Evolutionary conservation across 768 basidiomycete species (phyloP).

Genomic region (Macrolepiota dolichaula): DNA sequence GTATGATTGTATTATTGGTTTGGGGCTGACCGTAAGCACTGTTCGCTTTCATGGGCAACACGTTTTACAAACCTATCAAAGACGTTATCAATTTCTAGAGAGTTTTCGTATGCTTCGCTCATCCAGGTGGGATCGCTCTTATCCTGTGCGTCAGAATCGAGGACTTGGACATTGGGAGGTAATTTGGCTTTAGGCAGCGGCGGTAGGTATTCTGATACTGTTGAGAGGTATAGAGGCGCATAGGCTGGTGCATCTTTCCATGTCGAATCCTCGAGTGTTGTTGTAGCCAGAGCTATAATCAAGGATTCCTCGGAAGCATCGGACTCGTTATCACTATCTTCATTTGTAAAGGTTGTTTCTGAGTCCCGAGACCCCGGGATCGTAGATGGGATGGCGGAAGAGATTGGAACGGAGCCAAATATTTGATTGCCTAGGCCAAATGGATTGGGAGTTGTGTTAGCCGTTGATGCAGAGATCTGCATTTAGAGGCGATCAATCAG

Average conservation of each 20-base stretch:
- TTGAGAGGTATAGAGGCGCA: slow-evolving; percentile 70
- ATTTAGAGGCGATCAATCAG: background rate
- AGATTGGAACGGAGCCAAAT: slow-evolving; percentile 41
- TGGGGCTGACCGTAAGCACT: slow-evolving; percentile 76
- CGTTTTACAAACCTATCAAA: slow-evolving; percentile 84
- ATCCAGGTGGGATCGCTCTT: slow-evolving; percentile 55
- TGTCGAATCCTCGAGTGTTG: slow-evolving; percentile 54
- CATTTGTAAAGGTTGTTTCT: slow-evolving; percentile 28
- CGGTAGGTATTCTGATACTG: slow-evolving; percentile 67
- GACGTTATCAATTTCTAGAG: slow-evolving; percentile 73
- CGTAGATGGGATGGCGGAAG: background rate
- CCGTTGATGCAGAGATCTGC: slow-evolving; percentile 17
- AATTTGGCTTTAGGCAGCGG: slow-evolving; percentile 48
- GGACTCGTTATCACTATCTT: slow-evolving; percentile 20
- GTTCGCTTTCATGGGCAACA: slow-evolving; percentile 67
- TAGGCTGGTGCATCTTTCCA: slow-evolving; percentile 70
- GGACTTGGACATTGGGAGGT: slow-evolving; percentile 39
- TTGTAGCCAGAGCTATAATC: slow-evolving; percentile 53
- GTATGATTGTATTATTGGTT: background rate
- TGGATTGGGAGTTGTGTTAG: slow-evolving; percentile 19
- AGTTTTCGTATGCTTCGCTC: slow-evolving; percentile 79
- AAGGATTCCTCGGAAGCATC: slow-evolving; percentile 43
- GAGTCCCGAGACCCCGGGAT: slow-evolving; percentile 23
- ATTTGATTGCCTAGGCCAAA: slow-evolving; percentile 67
- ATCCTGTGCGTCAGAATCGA: slow-evolving; percentile 37